phyloP scores from a whole-genome alignment of 768 basidiomycete species.

The Tricholomella constricta region DNA sequence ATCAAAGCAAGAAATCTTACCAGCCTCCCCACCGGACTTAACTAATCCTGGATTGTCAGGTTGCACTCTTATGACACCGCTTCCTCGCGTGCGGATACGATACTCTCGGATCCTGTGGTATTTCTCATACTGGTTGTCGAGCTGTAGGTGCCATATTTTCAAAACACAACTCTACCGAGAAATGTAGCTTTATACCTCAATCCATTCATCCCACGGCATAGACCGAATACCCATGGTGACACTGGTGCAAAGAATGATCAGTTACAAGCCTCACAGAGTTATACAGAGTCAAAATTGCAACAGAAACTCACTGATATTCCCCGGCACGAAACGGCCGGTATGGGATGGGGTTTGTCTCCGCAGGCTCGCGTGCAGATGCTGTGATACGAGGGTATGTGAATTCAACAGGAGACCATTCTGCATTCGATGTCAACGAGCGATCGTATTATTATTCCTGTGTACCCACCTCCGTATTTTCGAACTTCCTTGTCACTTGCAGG shows the following conservation, averaged over 20 bases:
- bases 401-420: conserved; percentile 54
- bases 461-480: conserved; percentile 15
- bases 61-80: conserved; percentile 48
- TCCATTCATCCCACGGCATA: conserved; percentile 75
- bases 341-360: conserved; percentile 54
- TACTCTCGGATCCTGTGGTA: conserved; percentile 62
- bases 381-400: conserved; percentile 56
- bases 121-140: conserved; percentile 56
- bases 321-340: conserved; percentile 70
- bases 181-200: conserved; percentile 50
- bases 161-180: background rate
- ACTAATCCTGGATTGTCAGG: conserved; percentile 46
- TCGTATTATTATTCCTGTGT: background rate
- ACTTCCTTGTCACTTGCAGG: background rate
- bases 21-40: conserved; percentile 37
- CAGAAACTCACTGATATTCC: conserved; percentile 57
- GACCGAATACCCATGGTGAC: conserved; percentile 26
- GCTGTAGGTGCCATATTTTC: conserved; percentile 30
- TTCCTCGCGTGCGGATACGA: conserved; percentile 54
- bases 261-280: background rate
- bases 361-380: conserved; percentile 40
- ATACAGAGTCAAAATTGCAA: conserved; percentile 5
- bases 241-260: conserved; percentile 2
- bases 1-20: conserved; percentile 31
- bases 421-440: background rate